These are phyloP conservation scores for Penicillium sp. DNA, from an alignment of 2,329 filamentous ascomycete species.

Conservation along the genomic window DNA sequence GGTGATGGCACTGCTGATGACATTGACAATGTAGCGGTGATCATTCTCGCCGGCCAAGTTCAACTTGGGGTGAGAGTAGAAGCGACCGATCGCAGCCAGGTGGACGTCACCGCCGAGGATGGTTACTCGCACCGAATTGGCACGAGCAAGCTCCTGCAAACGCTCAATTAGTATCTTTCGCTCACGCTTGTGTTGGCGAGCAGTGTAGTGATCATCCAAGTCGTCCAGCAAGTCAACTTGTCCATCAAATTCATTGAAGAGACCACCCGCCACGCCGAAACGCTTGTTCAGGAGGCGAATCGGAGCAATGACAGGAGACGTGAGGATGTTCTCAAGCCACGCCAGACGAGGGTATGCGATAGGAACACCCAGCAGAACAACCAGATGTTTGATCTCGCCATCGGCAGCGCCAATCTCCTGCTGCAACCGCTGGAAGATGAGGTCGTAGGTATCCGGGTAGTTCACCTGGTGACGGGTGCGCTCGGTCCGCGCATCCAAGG, in stretches of 20 bases:
- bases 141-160: slow-evolving; percentile 59
- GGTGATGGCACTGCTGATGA: slow-evolving; percentile 65
- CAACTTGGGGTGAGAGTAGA: slow-evolving; percentile 62
- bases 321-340: slow-evolving; percentile 94
- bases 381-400: slow-evolving; percentile 61
- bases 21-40: slow-evolving; percentile 63
- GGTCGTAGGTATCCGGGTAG: slow-evolving; percentile 65
- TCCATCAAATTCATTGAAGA: slow-evolving; percentile 95
- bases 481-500: slow-evolving; percentile 63
- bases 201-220: slow-evolving; percentile 76
- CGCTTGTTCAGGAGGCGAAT: slow-evolving; percentile 87
- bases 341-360: slow-evolving; percentile 74
- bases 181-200: slow-evolving; percentile 86
- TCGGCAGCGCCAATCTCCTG: slow-evolving; percentile 52
- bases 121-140: slow-evolving; percentile 58
- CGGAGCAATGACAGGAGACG: slow-evolving; percentile 81
- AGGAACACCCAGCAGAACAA: slow-evolving; percentile 67
- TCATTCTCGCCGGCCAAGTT: slow-evolving; percentile 58
- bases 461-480: slow-evolving; percentile 92
- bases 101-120: slow-evolving; percentile 67
- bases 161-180: slow-evolving; percentile 69
- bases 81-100: slow-evolving; percentile 62
- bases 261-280: slow-evolving; percentile 78
- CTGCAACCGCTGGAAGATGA: slow-evolving; percentile 58
- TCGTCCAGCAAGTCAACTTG: slow-evolving; percentile 65